Evolutionary conservation across 2,329 filamentous ascomycete species (phyloP).

Genomic region (Peltaster fructicola): DNA sequence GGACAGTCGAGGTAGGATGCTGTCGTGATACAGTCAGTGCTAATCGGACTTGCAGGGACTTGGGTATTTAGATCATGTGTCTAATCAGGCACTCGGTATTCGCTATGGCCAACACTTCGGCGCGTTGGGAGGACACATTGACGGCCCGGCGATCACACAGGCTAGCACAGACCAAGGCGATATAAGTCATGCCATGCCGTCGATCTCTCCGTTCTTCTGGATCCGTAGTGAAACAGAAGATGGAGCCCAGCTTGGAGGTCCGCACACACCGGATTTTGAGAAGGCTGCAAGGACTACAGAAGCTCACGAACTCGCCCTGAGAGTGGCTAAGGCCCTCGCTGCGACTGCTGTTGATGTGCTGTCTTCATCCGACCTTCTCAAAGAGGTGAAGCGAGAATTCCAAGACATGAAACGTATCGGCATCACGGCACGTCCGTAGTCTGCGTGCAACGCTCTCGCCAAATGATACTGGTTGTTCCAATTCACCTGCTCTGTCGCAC

Average conservation of each 20-base stretch:
- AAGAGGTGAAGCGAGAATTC: constrained; percentile 15
- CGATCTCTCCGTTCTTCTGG: constrained; percentile 34
- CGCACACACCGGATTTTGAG: constrained; percentile 25
- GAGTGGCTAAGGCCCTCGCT: constrained; percentile 16
- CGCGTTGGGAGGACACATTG: constrained; percentile 21
- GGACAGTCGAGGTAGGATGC: background rate
- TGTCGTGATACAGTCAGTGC: constrained; percentile 25
- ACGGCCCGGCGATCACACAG: constrained; percentile 27
- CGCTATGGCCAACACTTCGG: constrained; percentile 15
- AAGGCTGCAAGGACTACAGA: constrained; percentile 20
- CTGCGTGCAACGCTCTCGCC: background rate
- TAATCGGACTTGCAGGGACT: no score
- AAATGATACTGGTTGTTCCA: background rate
- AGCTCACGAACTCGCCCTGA: constrained; percentile 12
- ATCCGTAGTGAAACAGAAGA: constrained; percentile 20
- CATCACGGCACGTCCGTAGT: background rate
- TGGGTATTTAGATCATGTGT: constrained; percentile 40
- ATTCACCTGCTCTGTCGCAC: background rate
- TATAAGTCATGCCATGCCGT: constrained; percentile 39
- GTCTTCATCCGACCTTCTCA: constrained; percentile 9
- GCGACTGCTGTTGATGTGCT: constrained; percentile 23
- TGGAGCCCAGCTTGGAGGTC: constrained; percentile 17
- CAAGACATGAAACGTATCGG: constrained; percentile 6
- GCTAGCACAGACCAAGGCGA: constrained; percentile 45
- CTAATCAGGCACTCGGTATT: constrained; percentile 30